Conservation (phyloP, 1,139 yeast genomes). For the Lodderomyces beijingensis region DNA sequence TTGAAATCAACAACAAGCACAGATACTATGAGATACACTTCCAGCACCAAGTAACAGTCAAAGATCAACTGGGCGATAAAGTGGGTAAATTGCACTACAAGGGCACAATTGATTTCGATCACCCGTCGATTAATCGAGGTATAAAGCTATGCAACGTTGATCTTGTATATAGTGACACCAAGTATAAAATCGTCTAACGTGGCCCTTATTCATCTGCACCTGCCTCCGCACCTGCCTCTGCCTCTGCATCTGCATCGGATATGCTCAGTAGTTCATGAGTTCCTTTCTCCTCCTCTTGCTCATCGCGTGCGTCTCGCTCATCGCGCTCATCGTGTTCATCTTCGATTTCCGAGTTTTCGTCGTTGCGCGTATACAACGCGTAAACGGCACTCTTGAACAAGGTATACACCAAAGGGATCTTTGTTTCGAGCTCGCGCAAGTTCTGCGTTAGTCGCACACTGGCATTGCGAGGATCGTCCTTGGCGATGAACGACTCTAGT, state of each 20-base stretch:
- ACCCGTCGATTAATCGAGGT: conserved; percentile 29
- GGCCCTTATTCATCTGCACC: no score
- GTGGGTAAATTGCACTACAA: conserved; percentile 20
- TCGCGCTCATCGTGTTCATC: conserved; percentile 2
- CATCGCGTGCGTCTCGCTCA: background rate
- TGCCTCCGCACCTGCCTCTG: no score
- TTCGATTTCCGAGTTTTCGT: conserved; percentile 11
- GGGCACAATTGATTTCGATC: conserved; percentile 34
- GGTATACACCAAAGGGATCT: conserved; percentile 62
- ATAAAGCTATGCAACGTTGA: conserved; percentile 21
- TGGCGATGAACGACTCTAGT: conserved; percentile 24
- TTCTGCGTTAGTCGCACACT: conserved; percentile 39
- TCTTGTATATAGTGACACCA: conserved; percentile 9
- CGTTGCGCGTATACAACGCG: conserved; percentile 31
- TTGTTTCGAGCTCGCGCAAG: conserved; percentile 55
- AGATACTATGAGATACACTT: conserved; percentile 23
- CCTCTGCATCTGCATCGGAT: conserved; percentile 2
- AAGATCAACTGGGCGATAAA: conserved; percentile 16
- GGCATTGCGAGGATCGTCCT: conserved; percentile 9
- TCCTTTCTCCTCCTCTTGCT: conserved; percentile 1
- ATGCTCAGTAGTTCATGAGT: conserved; percentile 5
- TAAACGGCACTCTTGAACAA: conserved; percentile 68
- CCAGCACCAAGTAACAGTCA: conserved; percentile 20
- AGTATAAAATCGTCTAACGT: conserved; percentile 8
- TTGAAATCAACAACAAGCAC: conserved; percentile 13